Evolutionary conservation across 805 yeast genomes (phyloP).

Genomic region (Wickerhamiella galacta): DNA sequence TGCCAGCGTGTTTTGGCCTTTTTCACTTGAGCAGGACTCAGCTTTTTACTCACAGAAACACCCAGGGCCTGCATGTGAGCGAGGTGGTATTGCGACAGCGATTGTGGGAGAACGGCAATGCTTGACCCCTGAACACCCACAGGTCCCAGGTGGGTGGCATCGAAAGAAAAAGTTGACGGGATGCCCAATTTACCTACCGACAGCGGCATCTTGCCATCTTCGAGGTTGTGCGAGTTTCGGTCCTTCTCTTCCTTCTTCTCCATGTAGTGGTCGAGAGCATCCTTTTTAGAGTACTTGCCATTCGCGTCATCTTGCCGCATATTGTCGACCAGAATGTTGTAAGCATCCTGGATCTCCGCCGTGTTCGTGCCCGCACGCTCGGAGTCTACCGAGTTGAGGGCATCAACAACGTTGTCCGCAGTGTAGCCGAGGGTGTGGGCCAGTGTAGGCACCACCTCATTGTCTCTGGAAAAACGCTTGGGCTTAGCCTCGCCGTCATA

Average conservation of each 20-base stretch:
- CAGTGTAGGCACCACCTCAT: conserved; percentile 56
- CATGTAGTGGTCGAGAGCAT: conserved; percentile 6
- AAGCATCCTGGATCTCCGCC: conserved; percentile 73
- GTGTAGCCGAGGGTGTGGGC: conserved; percentile 80
- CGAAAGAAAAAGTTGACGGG: conserved; percentile 26
- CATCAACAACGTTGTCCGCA: conserved; percentile 62
- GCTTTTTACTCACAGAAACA: conserved; percentile 29
- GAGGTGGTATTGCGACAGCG: conserved; percentile 84
- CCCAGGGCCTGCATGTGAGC: conserved; percentile 67
- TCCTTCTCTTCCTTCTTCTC: conserved; percentile 5
- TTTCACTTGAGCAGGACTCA: conserved; percentile 38
- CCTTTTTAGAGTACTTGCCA: conserved; percentile 5
- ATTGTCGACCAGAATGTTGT: conserved; percentile 65
- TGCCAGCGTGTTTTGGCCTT: conserved; percentile 96
- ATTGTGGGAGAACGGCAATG: conserved; percentile 83
- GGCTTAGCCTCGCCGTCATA: conserved; percentile 19
- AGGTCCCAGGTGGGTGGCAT: conserved; percentile 23
- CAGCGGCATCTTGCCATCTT: conserved; percentile 9
- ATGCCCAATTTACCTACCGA: conserved; percentile 14
- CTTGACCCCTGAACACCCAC: conserved; percentile 33
- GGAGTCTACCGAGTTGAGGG: conserved; percentile 31
- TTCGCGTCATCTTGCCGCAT: conserved; percentile 16
- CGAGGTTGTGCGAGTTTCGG: conserved; percentile 1
- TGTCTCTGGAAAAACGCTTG: conserved; percentile 32
- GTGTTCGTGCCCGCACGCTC: conserved; percentile 11